Evolutionary conservation across 192 early-diverging fungal genomes (phyloP), one percentile per base, ranked within the genome.

Genomic region (Coemansia sp.): DNA sequence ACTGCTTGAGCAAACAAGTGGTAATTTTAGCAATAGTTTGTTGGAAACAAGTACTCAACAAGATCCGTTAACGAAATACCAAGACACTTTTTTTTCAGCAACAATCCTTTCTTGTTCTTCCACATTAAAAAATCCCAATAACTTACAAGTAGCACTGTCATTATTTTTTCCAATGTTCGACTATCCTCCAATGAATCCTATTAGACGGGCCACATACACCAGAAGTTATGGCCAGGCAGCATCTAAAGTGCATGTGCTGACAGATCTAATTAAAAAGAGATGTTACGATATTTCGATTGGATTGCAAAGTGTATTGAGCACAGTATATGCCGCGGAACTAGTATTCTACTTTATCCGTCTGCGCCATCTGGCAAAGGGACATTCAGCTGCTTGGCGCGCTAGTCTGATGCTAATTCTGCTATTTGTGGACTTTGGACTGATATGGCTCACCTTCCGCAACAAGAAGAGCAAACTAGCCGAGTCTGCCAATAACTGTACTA

Each of bases 271-370:
- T 6, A 72, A 69, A 30, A 69, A 63, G 30, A 76, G 68, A 32
- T 67, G 74, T 21, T 67, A 70, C 57, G 74, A 82, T 59, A 76
- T 82, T 32, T 82, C 79, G 29, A 82, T 82, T 20, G 69, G 73
- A 3, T 1, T 82, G 20, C 79, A 82, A 36, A 63, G 67, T 32
- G 71, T 57, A 7, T 57, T 82, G 3, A 74, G 70, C n/a, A 61
- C 65, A 2, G 52, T 76, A 0, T 82, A 82, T 20, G 58, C 71
- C 2, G 57, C 68, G 17, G 74, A 76, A 42, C 62, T 82, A 2
- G 71, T 76, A 10, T 73, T 70, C 51, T 82, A 82, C 33, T 82
- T 76, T 68, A 61, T 76, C 21, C 79, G 74, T 32, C 60, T 76
- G 24, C 67, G 68, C 24, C 70, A 66, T 50, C 39, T 74, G 29